Percentiles rank a stretch among this genome's conserved stretches.
Evolutionary conservation across 2,329 filamentous ascomycete species (phyloP).

Genomic region (Aspergillus piperis): DNA sequence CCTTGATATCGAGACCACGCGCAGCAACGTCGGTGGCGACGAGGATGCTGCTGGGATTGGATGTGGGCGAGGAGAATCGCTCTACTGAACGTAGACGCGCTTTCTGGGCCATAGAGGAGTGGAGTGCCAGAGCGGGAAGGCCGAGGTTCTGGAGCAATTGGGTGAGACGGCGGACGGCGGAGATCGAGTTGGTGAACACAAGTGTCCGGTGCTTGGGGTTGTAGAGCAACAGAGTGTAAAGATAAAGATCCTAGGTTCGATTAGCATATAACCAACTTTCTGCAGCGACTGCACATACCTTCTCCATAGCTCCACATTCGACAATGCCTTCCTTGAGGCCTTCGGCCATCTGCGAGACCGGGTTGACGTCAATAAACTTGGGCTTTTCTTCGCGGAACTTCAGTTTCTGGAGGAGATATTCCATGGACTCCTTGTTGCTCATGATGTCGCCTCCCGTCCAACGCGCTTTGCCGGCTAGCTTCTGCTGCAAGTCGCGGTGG

Average conservation of each 20-base stretch:
- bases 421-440: constrained; percentile 79
- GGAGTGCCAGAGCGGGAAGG: constrained; percentile 73
- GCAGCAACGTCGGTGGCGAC: constrained; percentile 93
- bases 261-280: not conserved
- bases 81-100: constrained; percentile 91
- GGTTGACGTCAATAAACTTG: constrained; percentile 90
- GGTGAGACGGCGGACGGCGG: constrained; percentile 80
- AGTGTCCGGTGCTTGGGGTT: constrained; percentile 79
- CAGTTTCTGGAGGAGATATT: constrained; percentile 86
- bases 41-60: constrained; percentile 65
- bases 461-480: constrained; percentile 75
- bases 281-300: constrained; percentile 54
- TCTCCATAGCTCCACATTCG: constrained; percentile 90
- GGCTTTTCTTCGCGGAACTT: constrained; percentile 83
- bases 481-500: constrained; percentile 86
- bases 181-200: constrained; percentile 95
- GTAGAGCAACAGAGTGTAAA: constrained; percentile 83
- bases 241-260: constrained; percentile 71
- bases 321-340: constrained; percentile 85
- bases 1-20: constrained; percentile 87
- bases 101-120: constrained; percentile 95
- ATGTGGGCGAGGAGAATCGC: constrained; percentile 69
- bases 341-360: constrained; percentile 82
- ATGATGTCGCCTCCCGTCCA: constrained; percentile 61
- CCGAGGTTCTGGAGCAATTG: constrained; percentile 82